Evolutionary conservation across 257 asterid species (phyloP), one percentile per base, ranked within the genome.

Genomic region (Solanum lycopersicoides): DNA sequence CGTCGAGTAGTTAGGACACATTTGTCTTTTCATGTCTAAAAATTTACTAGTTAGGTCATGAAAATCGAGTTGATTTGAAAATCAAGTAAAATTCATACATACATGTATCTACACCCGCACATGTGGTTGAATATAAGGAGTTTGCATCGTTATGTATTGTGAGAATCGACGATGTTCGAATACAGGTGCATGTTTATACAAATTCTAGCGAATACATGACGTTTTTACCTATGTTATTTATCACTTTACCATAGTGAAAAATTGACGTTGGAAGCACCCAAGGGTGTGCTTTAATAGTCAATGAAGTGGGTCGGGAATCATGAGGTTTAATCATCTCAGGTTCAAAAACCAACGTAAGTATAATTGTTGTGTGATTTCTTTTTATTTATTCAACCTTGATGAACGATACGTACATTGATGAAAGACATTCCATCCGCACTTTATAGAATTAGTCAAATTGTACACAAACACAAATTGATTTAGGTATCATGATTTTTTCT

Each of bases 361-460:
- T 32, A 32, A 32, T 15, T 1, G 23, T 15, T 2, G 3, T 4
- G 12, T 71, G 6, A 71, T 71, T 32, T 32, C 2, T 32, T 32
- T 8, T 7, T 2, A 30, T 68, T 2, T 68, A 16, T 28, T 30
- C 21, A 68, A 68, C 5, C 6, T 30, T 14, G 23, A 68, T 14
- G 5, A 5, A 28, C 1, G 3, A 7, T 68, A 68, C 6, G 3
- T 13, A 30, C 3, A 10, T 28, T 25, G 4, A 4, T 25, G 2
- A 7, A 4, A n/a, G 2, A n/a, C 25, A 5, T 0, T 12, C 5
- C n/a, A n/a, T n/a, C n/a, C 1, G 4, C 25, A 11, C 72, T n/a
- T n/a, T 0, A 0, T 65, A 2, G 2, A 65, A 25, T 11, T 65
- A 65, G 9, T 25, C 16, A 3, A 53, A 15, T 37, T 37, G 39